Evolutionary conservation across 2,329 filamentous ascomycete genomes (phyloP).

Genomic region (Neonectria neomacrospora): DNA sequence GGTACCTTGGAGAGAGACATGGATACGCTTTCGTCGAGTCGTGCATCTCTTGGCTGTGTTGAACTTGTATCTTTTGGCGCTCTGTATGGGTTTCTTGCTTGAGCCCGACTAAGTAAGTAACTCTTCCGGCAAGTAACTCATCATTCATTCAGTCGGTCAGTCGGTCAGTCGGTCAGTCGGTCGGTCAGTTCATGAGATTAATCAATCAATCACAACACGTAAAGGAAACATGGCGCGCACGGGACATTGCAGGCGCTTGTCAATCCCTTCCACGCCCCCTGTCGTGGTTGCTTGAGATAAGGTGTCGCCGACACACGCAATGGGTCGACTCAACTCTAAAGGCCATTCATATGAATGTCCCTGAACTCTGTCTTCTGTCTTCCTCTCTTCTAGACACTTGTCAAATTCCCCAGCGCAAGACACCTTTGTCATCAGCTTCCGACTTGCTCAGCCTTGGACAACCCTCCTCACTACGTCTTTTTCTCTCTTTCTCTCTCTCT

Average conservation of each 20-base stretch:
- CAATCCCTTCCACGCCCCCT: conserved; percentile 19
- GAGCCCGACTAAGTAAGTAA: background rate
- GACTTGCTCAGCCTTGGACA: conserved; percentile 5
- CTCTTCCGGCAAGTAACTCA: background rate
- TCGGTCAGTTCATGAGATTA: background rate
- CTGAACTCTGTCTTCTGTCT: conserved; percentile 27
- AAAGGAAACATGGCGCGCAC: conserved; percentile 16
- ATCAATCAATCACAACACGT: conserved; percentile 7
- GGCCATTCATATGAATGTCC: conserved; percentile 18
- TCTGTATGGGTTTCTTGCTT: background rate
- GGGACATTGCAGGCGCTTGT: conserved; percentile 22
- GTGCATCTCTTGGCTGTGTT: conserved; percentile 4
- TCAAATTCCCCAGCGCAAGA: conserved; percentile 7
- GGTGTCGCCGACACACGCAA: conserved; percentile 35
- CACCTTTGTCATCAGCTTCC: conserved; percentile 1
- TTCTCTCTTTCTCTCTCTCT: background rate
- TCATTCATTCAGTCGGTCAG: background rate
- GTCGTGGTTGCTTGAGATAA: conserved; percentile 39
- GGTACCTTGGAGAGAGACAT: background rate
- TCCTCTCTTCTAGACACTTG: conserved; percentile 19
- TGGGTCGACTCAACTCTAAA: conserved; percentile 42
- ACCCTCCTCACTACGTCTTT: conserved; percentile 7
- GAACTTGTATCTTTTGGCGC: background rate
- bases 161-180: background rate
- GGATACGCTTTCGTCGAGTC: conserved; percentile 3